Evolutionary conservation across 352 stramenopile genomes (phyloP), one percentile per base, ranked within the genome.

Genomic region (Phytophthora foliorum): DNA sequence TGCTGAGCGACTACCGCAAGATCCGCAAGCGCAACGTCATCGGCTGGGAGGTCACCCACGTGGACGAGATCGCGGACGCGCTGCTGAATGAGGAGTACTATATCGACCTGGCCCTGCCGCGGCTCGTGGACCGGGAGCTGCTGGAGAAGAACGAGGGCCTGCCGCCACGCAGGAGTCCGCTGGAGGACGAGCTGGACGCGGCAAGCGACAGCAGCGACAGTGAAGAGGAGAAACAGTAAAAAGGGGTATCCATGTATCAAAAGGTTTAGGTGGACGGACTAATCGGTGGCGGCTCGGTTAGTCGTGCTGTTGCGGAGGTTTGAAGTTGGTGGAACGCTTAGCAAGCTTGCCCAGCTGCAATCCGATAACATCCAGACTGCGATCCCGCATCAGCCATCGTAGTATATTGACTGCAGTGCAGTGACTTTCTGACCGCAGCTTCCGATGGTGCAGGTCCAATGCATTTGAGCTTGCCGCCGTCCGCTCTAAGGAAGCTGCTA

Each of bases 1-100:
- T 99, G 27, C 98, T 98, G 53, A 95, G 80, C 63, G 97, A 99
- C 74, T 99, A 98, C 85, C 90, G 93, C 39, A 99, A 99, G 75
- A 84, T 98, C 29, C 82, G 86, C 52, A 89, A 92, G 69, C 88
- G 91, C 44, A 90, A 89, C 41, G 88, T 93, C 53, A 88, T 93
- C 16, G 83, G 92, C 16, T 98, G 96, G 97, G 91, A 94, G 56
- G 86, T 99, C 29, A 92, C 89, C 6, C 86, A 98, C 65, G 92
- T 99, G 63, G 97, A 99, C 82, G 93, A 99, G 76, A 95, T 99
- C 27, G 87, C 98, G 1, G 97, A 99, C 63, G 81, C 95, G 55
- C 80, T 99, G 32, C 78, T 99, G 34, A 86, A 71, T 10, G 81
- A 98, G 36, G 89, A 98, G 56, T 92, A 91, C 59, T 97, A 97